phyloP scores from a whole-genome alignment of 164 flowering plant species.

The Paratinospora sagittata region DNA sequence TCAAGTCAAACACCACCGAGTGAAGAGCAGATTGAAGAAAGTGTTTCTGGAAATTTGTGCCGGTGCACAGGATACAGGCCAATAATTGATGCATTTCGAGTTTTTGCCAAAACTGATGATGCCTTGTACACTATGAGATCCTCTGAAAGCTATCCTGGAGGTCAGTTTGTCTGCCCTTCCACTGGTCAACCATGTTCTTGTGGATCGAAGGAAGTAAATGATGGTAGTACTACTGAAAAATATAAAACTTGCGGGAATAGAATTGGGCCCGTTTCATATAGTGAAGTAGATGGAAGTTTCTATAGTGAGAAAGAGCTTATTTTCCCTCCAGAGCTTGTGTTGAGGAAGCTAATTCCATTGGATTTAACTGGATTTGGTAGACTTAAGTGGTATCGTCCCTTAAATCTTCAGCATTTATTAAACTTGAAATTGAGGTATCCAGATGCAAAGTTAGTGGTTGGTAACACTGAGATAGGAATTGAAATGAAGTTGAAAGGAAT shows the following conservation, averaged over 20 bases:
- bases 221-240: conserved; percentile 10
- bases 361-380: conserved; percentile 66
- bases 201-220: conserved; percentile 29
- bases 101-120: conserved; percentile 89
- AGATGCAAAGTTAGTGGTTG: conserved; percentile 73
- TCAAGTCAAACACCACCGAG: conserved; percentile 61
- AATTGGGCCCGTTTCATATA: conserved; percentile 45
- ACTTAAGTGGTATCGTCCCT: conserved; percentile 81
- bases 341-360: conserved; percentile 53
- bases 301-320: conserved; percentile 80
- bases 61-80: conserved; percentile 99
- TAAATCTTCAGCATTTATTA: conserved; percentile 55
- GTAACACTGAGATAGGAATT: conserved; percentile 93
- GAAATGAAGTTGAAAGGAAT: conserved; percentile 85
- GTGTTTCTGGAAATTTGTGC: conserved; percentile 90
- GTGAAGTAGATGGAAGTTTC: conserved; percentile 65
- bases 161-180: conserved; percentile 70
- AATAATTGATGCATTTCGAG: conserved; percentile 89
- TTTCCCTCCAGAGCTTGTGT: conserved; percentile 85
- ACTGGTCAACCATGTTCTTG: conserved; percentile 96
- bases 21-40: conserved; percentile 88
- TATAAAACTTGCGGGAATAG: conserved; percentile 14
- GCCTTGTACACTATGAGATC: conserved; percentile 40
- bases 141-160: conserved; percentile 27
- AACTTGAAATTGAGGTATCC: conserved; percentile 67